Evolutionary conservation across 2,329 filamentous ascomycete genomes (phyloP).

Genomic region (Botrytis hyacinthi): DNA sequence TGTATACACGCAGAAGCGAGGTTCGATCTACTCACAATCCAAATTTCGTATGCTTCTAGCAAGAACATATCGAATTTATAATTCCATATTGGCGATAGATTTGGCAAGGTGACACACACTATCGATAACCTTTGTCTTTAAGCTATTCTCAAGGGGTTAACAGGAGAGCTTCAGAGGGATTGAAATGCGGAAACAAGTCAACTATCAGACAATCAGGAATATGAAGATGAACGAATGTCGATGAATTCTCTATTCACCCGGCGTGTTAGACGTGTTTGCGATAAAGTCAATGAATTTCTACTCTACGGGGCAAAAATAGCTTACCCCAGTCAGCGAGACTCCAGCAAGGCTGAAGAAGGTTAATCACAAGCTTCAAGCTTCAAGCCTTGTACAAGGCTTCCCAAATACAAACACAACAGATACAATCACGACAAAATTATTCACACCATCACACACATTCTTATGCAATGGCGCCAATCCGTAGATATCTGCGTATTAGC

Average conservation of each 20-base stretch:
- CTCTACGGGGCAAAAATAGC: background rate
- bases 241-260: background rate
- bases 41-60: background rate
- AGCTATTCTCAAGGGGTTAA: background rate
- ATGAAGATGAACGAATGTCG: background rate
- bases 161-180: background rate
- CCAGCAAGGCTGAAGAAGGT: background rate
- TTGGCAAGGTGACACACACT: background rate
- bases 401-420: background rate
- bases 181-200: background rate
- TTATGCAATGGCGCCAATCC: constrained; percentile 73
- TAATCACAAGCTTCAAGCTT: background rate
- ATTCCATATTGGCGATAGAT: background rate
- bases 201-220: background rate
- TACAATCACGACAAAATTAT: background rate
- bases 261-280: background rate
- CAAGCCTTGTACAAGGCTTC: background rate
- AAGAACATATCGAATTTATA: background rate
- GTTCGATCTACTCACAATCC: background rate
- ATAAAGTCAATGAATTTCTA: background rate
- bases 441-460: background rate
- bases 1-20: background rate
- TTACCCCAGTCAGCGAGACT: background rate
- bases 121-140: background rate
- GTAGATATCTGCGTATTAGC: constrained; percentile 86